Evolutionary conservation across 2,329 filamentous ascomycete genomes (phyloP).

Genomic region (Neofusicoccum sp.): DNA sequence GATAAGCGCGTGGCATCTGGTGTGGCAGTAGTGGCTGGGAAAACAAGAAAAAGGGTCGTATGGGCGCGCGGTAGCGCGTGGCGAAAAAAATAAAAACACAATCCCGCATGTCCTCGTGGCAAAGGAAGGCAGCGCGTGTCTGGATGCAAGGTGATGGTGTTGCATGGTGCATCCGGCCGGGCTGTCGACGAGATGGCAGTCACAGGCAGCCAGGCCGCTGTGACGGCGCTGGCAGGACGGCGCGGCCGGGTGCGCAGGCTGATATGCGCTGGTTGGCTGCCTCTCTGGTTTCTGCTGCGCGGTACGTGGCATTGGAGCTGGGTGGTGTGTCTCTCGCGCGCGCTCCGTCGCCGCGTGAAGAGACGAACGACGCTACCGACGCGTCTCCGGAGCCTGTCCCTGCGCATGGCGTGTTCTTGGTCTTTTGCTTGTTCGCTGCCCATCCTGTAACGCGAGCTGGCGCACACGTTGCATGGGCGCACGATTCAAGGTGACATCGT

Average conservation of each 20-base stretch:
- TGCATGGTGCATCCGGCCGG: slow-evolving; percentile 1
- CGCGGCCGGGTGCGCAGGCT: neutral
- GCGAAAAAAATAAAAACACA: neutral
- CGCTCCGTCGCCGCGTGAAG: too few species aligned
- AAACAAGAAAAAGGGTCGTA: neutral
- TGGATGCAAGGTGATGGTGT: slow-evolving; percentile 12
- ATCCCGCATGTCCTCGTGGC: neutral
- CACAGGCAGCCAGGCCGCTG: slow-evolving; percentile 6
- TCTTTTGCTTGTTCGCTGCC: neutral
- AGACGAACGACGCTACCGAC: neutral
- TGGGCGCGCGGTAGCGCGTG: neutral
- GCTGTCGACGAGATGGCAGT: neutral
- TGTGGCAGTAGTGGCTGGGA: neutral
- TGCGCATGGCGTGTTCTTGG: neutral
- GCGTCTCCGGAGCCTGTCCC: neutral
- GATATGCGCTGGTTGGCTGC: neutral
- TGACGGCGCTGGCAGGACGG: neutral
- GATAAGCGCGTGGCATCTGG: neutral
- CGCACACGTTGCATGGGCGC: slow-evolving; percentile 8
- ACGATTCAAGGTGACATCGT: slow-evolving; percentile 7
- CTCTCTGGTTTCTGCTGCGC: neutral
- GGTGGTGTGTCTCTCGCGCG: too few species aligned
- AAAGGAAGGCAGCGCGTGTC: neutral
- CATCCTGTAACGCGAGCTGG: neutral
- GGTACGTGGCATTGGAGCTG: too few species aligned